phyloP scores from a whole-genome alignment of 2,329 filamentous ascomycete species.

The Lomentospora prolificans region DNA sequence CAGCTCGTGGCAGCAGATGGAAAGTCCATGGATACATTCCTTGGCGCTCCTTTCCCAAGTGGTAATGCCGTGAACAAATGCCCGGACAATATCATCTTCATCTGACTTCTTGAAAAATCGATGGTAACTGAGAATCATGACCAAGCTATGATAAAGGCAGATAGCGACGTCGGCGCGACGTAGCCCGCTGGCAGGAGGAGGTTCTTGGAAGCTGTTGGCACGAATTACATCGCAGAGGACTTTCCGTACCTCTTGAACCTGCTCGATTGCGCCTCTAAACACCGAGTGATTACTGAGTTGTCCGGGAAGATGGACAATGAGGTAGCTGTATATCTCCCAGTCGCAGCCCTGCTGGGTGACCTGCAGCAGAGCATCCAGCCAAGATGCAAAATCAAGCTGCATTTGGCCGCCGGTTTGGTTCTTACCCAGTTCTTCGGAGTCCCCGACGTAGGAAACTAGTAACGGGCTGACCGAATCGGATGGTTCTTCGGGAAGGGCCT shows the following conservation, averaged over 20 bases:
- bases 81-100: slow-evolving; percentile 78
- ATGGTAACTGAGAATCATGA: slow-evolving; percentile 85
- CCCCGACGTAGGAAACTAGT: slow-evolving; percentile 29
- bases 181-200: slow-evolving; percentile 66
- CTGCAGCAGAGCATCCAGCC: slow-evolving; percentile 69
- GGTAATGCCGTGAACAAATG: slow-evolving; percentile 77
- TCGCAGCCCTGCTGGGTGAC: slow-evolving; percentile 66
- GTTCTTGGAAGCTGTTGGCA: slow-evolving; percentile 67
- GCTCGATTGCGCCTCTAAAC: slow-evolving; percentile 62
- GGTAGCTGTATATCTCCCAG: slow-evolving; percentile 90
- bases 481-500: slow-evolving; percentile 41
- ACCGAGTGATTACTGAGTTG: slow-evolving; percentile 86
- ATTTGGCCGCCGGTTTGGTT: slow-evolving; percentile 21
- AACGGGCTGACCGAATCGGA: slow-evolving; percentile 38
- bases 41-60: slow-evolving; percentile 81
- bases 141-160: slow-evolving; percentile 78
- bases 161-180: slow-evolving; percentile 83
- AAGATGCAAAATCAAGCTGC: slow-evolving; percentile 52
- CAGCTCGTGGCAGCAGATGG: slow-evolving; percentile 90
- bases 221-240: slow-evolving; percentile 77
- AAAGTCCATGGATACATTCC: slow-evolving; percentile 87
- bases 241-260: slow-evolving; percentile 66
- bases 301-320: slow-evolving; percentile 74
- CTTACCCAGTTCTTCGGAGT: slow-evolving; percentile 12
- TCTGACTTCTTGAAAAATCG: slow-evolving; percentile 73